These are phyloP conservation scores for Lachnellula arida DNA, from an alignment of 2,329 filamentous ascomycete species.

Conservation along the genomic window DNA sequence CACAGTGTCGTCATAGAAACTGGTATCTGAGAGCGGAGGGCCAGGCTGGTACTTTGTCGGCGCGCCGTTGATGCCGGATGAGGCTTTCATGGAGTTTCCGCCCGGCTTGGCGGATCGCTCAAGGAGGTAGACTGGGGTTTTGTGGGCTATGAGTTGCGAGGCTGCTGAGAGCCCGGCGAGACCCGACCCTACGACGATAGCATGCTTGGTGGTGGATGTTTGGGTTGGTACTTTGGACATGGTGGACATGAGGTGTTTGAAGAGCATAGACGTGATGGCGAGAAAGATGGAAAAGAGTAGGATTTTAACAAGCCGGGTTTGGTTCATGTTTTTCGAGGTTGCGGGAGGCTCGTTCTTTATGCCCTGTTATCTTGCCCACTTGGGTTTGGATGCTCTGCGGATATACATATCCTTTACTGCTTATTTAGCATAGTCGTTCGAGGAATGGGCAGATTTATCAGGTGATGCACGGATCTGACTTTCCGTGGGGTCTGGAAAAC, in stretches of 20 bases:
- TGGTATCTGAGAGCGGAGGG: slow-evolving; percentile 34
- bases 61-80: slow-evolving; percentile 61
- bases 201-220: slow-evolving; percentile 19
- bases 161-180: slow-evolving; percentile 59
- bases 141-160: slow-evolving; percentile 48
- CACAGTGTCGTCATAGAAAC: slow-evolving; percentile 52
- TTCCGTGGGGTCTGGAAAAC: background rate
- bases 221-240: background rate
- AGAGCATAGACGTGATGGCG: slow-evolving; percentile 13
- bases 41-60: slow-evolving; percentile 51
- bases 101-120: slow-evolving; percentile 57
- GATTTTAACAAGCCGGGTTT: background rate
- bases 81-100: slow-evolving; percentile 63
- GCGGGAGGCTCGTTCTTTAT: background rate
- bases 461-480: background rate
- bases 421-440: background rate
- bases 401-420: background rate
- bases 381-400: no score
- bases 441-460: background rate
- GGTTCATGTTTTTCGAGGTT: background rate
- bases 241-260: slow-evolving; percentile 1
- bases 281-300: slow-evolving; percentile 7
- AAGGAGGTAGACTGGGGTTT: slow-evolving; percentile 51
- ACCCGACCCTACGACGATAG: slow-evolving; percentile 61
- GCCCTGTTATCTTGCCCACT: background rate